phyloP scores from a whole-genome alignment of 2,329 filamentous ascomycete genomes.

The Claviceps sp. region DNA sequence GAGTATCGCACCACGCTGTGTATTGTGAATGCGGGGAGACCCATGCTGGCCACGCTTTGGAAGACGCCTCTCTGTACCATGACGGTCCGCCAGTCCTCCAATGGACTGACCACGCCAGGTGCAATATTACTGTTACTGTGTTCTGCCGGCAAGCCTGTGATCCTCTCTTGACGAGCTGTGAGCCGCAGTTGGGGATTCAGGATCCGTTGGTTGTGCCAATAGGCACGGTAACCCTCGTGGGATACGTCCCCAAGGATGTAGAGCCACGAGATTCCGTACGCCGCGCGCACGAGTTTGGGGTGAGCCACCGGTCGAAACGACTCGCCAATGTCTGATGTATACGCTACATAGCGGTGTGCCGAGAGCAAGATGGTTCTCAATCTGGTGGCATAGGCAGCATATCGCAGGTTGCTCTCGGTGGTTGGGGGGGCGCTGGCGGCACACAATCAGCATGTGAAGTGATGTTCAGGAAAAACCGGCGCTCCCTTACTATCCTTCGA shows the following conservation, averaged over 20 bases:
- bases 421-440: constrained; percentile 44
- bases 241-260: constrained; percentile 84
- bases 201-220: constrained; percentile 68
- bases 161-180: constrained; percentile 33
- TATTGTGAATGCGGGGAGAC: constrained; percentile 82
- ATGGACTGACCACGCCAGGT: constrained; percentile 43
- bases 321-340: constrained; percentile 92
- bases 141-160: constrained; percentile 28
- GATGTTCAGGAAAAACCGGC: background rate
- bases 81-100: constrained; percentile 83
- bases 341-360: constrained; percentile 91
- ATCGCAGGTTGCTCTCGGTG: constrained; percentile 74
- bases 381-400: constrained; percentile 82
- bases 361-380: constrained; percentile 77
- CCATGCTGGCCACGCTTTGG: constrained; percentile 86
- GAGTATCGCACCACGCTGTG: constrained; percentile 87
- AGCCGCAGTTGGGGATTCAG: constrained; percentile 54
- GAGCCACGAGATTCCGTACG: constrained; percentile 85
- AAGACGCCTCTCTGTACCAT: constrained; percentile 88
- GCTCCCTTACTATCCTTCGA: constrained; percentile 60
- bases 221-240: constrained; percentile 92
- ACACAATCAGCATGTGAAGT: constrained; percentile 1
- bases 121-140: constrained; percentile 14
- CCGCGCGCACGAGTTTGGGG: constrained; percentile 63
- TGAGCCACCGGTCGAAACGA: constrained; percentile 89